Evolutionary conservation across 2,329 filamentous ascomycete species (phyloP), one percentile per base, ranked within the genome.

Genomic region (Xylariaceae sp.): DNA sequence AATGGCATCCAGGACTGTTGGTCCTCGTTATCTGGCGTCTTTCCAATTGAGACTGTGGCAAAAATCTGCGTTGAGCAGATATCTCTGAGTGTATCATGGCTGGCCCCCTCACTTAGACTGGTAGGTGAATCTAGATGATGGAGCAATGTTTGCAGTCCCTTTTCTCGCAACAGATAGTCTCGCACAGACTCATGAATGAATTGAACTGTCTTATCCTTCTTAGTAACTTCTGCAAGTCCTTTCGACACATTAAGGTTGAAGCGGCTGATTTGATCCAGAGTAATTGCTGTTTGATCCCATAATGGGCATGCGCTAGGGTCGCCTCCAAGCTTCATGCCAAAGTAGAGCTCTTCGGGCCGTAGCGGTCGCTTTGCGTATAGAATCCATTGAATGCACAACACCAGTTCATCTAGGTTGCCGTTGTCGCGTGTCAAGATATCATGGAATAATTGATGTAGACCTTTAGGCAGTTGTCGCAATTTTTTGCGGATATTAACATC

Each of bases 171-270:
- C 0, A 82, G 67, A 35, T 76, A 81, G n/a, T 81, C 78, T 0
- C 70, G 63, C 0, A 81, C 76, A 0, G 79, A 79, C 55, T 81
- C 77, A 33, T 82, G 78, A 3, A 81, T 81, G 59, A 82, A 83
- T 51, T 83, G 80, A 1, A 82, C 74, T 0, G 60, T 73, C 0
- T 63, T 58, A 0, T 20, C 0, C 8, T 68, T 63, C 9, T 63
- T 72, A 0, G 73, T 76, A 0, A 75, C 54, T 46, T 82, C 79
- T 0, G 73, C 74, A 6, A 84, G 67, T 0, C 81, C 81, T 57
- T 82, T 83, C 0, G 80, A 83, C 0, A 65, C 74, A 32, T 67
- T 67, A 0, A 76, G 61, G 0, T 81, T 68, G 29, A 70, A 76
- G 2, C 53, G 63, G 0, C 60, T 47, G 37, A 77, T 72, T 1